Base-by-base conservation (phyloP, 495 filamentous ascomycete species). In the Alectoria sarmentosa region DNA sequence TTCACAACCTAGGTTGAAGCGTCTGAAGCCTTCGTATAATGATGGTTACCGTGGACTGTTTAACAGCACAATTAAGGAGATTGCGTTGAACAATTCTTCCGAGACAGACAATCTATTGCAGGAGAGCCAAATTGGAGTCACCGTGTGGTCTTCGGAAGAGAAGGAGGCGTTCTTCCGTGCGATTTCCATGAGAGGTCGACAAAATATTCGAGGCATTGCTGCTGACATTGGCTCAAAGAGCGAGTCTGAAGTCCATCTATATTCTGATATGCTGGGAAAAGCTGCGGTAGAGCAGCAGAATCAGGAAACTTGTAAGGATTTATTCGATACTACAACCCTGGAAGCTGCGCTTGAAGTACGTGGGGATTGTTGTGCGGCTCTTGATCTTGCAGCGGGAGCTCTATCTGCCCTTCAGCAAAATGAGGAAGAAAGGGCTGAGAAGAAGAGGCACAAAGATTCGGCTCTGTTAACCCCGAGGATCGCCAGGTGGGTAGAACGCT, bases 311-410 rank as follows among this genome's bases (percentile, higher is more conserved):
- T 66, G 63, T 56, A 68, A 66, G 61, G 66, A 21, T 56, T 76
- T 61, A 64, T 73, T 46, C 44, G 73, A 69, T 68, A 62, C 63
- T 72, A 21, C 69, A 64, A 65, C 90, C 55, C 69, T 91, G 1
- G 85, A 91, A 2, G 86, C 90, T 32, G 92, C 93, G 0, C 62
- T 83, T 4, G 90, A 97, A 69, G 72, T 97, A 30, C 84, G 84
- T 62, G 73, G 79, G n/a, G 78, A 84, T 62, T 88, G 88, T 67
- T 83, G 80, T 63, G 73, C 73, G 3, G 78, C 81, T n/a, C 80
- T 96, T 4, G 89, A 96, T 60, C 71, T 77, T 49, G 83, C 86
- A 36, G 91, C 86, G 0, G 84, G 90, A 64, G 74, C 76, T 15
- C 65, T 94, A 17, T 75, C 82, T 4, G 67, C 79, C 17, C 75